Base-by-base conservation (phyloP, 1,139 yeast genomes). In the Diutina mesorugosa region DNA sequence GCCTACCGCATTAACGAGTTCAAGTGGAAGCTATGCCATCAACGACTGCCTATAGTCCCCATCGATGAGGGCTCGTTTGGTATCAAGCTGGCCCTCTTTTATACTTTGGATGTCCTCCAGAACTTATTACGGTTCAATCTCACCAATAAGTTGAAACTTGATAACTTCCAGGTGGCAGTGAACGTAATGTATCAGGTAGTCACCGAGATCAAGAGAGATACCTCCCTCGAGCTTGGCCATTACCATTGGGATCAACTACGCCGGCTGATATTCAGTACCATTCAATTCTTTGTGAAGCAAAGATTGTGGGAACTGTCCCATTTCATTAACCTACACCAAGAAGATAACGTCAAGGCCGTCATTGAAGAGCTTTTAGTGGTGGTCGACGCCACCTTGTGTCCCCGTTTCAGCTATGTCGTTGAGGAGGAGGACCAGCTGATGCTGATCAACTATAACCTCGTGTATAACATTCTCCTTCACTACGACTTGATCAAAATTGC, bases 21-120 rank as follows among this genome's bases (percentile, higher is more conserved):
- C 59, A 68, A 68, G 55, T 74, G 78, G 76, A 76, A 75, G 59
- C 60, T 75, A 53, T 72, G 77, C 55, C 79, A 72, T 59, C 79
- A 75, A 56, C 69, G 67, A 56, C 51, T 60, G 6, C 79, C 79
- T 0, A 60, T 72, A 18, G 62, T 76, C 1, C 75, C 75, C 4
- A 62, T 62, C 26, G 68, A 67, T 56, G 55, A 61, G 1, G 67
- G 62, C 1, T 61, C 64, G 7, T 63, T 61, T 29, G 72, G 70
- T 0, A 58, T 63, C 48, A 74, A 73, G 56, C 65, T 72, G 1
- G 59, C 72, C 30, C 59, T 70, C 54, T 69, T 74, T 47, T 76
- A 76, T 59, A 69, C 74, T 16, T 58, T 76, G 46, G 80, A 76
- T 60, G 60, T 66, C n/a, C 58, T 73, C 10, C 74, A 72, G 59